phyloP scores from a whole-genome alignment of 495 filamentous ascomycete species.

The Parmelia sp. region DNA sequence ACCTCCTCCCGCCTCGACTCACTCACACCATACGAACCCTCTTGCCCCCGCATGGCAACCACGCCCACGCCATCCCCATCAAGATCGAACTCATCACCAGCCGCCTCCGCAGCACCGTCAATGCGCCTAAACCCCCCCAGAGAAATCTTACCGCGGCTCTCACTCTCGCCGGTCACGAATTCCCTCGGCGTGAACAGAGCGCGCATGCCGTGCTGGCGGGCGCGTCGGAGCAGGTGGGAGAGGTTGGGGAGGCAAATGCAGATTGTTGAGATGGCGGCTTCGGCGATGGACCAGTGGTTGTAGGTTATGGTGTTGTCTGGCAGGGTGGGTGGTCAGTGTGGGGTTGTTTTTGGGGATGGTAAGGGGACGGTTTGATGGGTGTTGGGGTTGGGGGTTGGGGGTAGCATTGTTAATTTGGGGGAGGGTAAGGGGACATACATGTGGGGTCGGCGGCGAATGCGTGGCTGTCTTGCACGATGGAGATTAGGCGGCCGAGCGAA shows the following conservation, averaged over 20 bases:
- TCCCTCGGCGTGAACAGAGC: neutral
- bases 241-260: neutral
- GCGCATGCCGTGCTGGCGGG: neutral
- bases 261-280: neutral
- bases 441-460: neutral
- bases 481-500: slow-evolving; percentile 1
- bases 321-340: neutral
- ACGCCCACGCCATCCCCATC: neutral
- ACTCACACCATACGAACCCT: neutral
- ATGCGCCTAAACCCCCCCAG: neutral
- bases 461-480: neutral
- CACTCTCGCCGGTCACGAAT: neutral
- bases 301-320: neutral
- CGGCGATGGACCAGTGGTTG: neutral
- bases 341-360: too few species aligned
- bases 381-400: too few species aligned
- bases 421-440: slow-evolving; percentile 1
- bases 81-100: too few species aligned
- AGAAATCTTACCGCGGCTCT: neutral
- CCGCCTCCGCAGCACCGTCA: neutral
- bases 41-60: neutral
- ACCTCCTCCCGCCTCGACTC: too few species aligned
- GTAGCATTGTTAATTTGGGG: too few species aligned
- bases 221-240: neutral
- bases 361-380: too few species aligned